phyloP scores from a whole-genome alignment of 768 basidiomycete genomes.

The Lactarius tabidus region DNA sequence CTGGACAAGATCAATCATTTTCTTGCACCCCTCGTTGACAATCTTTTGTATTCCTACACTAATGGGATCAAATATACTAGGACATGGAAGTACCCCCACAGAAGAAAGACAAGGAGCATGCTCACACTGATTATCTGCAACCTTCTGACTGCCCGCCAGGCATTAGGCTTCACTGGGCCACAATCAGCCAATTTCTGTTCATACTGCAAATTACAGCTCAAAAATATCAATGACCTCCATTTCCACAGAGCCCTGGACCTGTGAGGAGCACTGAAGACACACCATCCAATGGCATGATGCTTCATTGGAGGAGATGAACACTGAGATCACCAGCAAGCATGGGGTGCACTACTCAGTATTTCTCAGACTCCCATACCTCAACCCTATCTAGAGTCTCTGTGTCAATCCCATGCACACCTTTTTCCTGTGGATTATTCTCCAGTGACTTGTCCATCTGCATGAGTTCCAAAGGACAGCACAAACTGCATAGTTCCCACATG shows the following conservation, averaged over 20 bases:
- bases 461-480: too few species aligned
- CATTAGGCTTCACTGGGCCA: too few species aligned
- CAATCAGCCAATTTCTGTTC: too few species aligned
- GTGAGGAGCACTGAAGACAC: constrained; percentile 6
- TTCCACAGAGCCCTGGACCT: neutral
- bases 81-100: constrained; percentile 25
- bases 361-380: constrained; percentile 25
- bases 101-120: neutral
- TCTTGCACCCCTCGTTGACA: constrained; percentile 38
- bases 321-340: constrained; percentile 17
- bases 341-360: constrained; percentile 30
- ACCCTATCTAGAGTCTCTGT: constrained; percentile 10
- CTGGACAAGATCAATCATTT: constrained; percentile 37
- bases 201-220: too few species aligned
- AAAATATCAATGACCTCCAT: too few species aligned
- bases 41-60: constrained; percentile 35
- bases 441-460: too few species aligned
- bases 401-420: constrained; percentile 31
- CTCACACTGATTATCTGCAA: constrained; percentile 2
- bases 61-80: constrained; percentile 31
- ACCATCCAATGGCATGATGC: constrained; percentile 27
- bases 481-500: too few species aligned
- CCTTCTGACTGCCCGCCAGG: too few species aligned
- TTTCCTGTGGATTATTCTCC: constrained; percentile 17
- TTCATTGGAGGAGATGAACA: neutral